Percentiles rank a stretch among this genome's conserved stretches.
These are phyloP conservation scores for Geum urbanum DNA, from an alignment of 306 rosid species.

Conservation along the genomic window DNA sequence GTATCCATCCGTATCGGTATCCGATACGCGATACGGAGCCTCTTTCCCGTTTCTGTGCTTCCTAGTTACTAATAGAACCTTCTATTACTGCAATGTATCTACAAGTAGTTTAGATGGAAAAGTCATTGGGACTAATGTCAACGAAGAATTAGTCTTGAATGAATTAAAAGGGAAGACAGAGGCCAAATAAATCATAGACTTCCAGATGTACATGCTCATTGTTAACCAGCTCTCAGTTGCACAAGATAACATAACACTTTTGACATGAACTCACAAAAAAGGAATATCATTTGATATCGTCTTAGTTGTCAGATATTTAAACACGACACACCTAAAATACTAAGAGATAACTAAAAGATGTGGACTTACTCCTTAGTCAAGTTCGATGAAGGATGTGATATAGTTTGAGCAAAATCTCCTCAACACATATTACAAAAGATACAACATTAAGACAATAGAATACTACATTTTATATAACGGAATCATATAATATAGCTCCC, in stretches of 20 bases:
- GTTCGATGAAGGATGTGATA: slow-evolving; percentile 89
- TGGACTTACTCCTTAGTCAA: slow-evolving; percentile 70
- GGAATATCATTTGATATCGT: background rate
- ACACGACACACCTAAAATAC: slow-evolving; percentile 6
- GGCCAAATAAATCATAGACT: background rate
- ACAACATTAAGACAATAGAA: slow-evolving; percentile 10
- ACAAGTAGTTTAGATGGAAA: slow-evolving; percentile 25
- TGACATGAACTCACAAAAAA: slow-evolving; percentile 3
- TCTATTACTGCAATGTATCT: slow-evolving; percentile 86
- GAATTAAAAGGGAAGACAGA: slow-evolving; percentile 4
- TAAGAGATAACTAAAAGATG: slow-evolving; percentile 11
- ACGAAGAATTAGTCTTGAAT: slow-evolving; percentile 12
- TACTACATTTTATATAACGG: background rate
- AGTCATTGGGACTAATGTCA: slow-evolving; percentile 14
- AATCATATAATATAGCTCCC: background rate
- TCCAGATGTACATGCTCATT: slow-evolving; percentile 1
- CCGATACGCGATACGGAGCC: too few relatives aligned
- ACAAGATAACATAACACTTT: background rate
- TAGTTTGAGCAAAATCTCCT: slow-evolving; percentile 66
- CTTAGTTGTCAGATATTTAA: background rate
- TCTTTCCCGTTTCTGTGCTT: too few relatives aligned
- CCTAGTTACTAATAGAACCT: slow-evolving; percentile 60
- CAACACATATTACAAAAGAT: background rate
- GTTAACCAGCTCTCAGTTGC: background rate
- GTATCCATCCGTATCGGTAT: too few relatives aligned